Base-by-base conservation (phyloP, 257 asterid genomes). In the Gardenia jasminoides region DNA sequence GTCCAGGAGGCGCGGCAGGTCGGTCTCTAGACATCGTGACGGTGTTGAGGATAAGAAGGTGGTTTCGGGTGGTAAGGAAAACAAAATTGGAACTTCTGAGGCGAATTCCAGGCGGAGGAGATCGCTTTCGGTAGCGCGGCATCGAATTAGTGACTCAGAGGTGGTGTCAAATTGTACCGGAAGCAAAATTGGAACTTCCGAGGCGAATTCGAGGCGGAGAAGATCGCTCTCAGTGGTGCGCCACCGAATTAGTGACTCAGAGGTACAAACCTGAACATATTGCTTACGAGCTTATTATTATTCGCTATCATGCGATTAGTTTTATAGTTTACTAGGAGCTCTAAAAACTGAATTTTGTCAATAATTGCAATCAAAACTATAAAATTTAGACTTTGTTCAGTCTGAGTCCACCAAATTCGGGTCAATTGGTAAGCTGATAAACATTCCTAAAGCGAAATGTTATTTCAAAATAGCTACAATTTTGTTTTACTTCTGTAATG, bases 1-100 rank as follows among this genome's bases (percentile, higher is more conserved):
- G 79, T 90, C 97, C 0, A 83, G 78, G 82, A 90, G 93, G 70
- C 89, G 92, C 80, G 97, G 91, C n/a, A 87, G 98, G 75, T 94
- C 97, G 7, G 94, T 88, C 47, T 92, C 97, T 13, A 90, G 91
- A 0, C 87, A 82, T 70, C 85, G 85, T 26, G 79, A 78, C 48
- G 70, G 75, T 50, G 86, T 67, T 68, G 86, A 77, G 77, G 82
- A 69, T 30, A 82, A 79, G 43, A 71, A 74, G 48, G 75, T 11
- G 17, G 31, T 70, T 81, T 67, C 84, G 19, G 82, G 75, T 78
- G 80, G 82, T 68, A 75, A 87, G 48, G 83, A 79, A 65, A 88
- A 79, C 30, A 83, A 86, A 48, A 66, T 33, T 39, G 86, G 74
- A 22, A 62, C 50, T 81, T 81, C 87, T 0, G 92, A 79, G 36